phyloP scores from a whole-genome alignment of 179 eudicot genomes.

The Beta corolliflora region DNA sequence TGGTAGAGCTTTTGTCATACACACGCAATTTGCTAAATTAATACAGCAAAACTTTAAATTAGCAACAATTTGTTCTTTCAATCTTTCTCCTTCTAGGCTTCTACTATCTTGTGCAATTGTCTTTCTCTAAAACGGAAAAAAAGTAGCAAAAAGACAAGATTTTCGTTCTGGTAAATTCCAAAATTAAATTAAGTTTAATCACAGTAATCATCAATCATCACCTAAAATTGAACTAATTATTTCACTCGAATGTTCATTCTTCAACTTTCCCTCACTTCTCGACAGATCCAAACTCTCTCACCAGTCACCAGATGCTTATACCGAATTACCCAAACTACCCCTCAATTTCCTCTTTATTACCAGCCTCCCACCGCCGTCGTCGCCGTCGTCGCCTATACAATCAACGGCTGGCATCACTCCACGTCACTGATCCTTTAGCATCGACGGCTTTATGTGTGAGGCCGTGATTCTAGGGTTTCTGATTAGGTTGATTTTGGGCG shows the following conservation, averaged over 20 bases:
- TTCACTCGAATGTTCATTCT: background rate
- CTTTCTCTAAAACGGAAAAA: background rate
- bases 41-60: background rate
- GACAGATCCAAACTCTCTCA: background rate
- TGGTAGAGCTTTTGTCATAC: slow-evolving; percentile 5
- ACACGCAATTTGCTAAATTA: background rate
- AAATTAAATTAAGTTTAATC: no score
- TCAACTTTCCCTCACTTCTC: background rate
- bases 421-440: background rate
- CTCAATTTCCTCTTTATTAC: slow-evolving; percentile 16
- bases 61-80: background rate
- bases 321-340: slow-evolving; percentile 31
- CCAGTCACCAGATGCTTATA: slow-evolving; percentile 33
- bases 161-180: no score
- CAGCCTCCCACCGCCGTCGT: slow-evolving; percentile 27
- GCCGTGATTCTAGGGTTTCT: slow-evolving; percentile 29
- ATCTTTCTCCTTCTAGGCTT: background rate
- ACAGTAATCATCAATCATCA: background rate
- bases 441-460: slow-evolving; percentile 30
- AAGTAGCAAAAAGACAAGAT: no score
- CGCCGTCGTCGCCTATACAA: slow-evolving; percentile 26
- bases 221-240: background rate
- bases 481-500: slow-evolving; percentile 20
- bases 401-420: slow-evolving; percentile 10
- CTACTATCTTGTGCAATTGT: background rate